phyloP scores from a whole-genome alignment of 352 stramenopile genomes.

The Globisporangium viniferum region DNA sequence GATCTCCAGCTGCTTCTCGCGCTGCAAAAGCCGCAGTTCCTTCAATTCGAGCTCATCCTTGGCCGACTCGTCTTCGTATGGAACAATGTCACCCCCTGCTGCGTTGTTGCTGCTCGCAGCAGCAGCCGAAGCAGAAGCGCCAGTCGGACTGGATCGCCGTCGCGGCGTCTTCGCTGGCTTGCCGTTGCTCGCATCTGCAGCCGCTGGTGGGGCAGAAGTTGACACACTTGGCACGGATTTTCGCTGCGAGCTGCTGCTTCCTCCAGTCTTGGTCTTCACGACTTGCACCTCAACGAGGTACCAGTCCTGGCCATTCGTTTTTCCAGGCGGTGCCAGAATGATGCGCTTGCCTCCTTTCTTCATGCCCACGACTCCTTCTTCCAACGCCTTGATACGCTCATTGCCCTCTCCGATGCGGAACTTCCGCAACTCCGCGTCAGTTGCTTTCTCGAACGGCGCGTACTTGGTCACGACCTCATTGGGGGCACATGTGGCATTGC shows the following conservation, averaged over 20 bases:
- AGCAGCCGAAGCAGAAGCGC: constrained; percentile 11
- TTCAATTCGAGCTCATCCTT: constrained; percentile 46
- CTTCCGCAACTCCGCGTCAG: constrained; percentile 52
- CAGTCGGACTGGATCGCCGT: constrained; percentile 30
- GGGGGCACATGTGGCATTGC: constrained; percentile 51
- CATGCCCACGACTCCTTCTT: constrained; percentile 88
- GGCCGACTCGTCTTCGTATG: constrained; percentile 29
- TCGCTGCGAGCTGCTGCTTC: constrained; percentile 21
- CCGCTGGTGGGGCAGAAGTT: constrained; percentile 7
- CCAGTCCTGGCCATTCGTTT: constrained; percentile 81
- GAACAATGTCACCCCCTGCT: constrained; percentile 46
- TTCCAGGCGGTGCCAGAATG: constrained; percentile 79
- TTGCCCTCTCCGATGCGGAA: constrained; percentile 73
- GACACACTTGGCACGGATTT: constrained; percentile 29
- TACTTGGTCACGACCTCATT: constrained; percentile 77
- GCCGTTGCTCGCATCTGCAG: constrained; percentile 9
- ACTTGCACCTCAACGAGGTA: constrained; percentile 79
- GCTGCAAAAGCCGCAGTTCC: constrained; percentile 45
- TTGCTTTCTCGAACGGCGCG: constrained; percentile 65
- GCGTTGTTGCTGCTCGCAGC: constrained; percentile 13
- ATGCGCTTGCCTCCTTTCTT: constrained; percentile 85
- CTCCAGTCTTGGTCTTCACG: constrained; percentile 65
- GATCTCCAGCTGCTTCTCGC: constrained; percentile 50
- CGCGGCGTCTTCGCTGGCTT: constrained; percentile 27
- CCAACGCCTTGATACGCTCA: constrained; percentile 85